Base-by-base conservation (phyloP, 441 rosid species). In the Pelargonium hybrid region DNA sequence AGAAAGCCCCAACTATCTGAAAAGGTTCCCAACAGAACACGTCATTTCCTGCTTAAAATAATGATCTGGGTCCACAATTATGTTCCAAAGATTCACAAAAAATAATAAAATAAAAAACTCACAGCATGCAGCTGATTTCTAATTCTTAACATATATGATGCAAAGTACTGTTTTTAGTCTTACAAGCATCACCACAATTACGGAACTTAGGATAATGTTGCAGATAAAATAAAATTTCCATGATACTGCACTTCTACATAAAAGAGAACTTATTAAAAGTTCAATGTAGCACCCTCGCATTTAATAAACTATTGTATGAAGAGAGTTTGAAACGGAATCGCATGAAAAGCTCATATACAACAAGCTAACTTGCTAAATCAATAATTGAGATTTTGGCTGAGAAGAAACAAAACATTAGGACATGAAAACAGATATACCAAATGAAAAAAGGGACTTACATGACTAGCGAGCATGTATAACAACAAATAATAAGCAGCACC, bases 401-500 rank as follows among this genome's bases (percentile, higher is more conserved):
- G 31, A 71, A 69, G n/a, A n/a, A 68, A 25, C 48, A 71, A 66
- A 14, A 23, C 37, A 57, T 5, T 45, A 21, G 56, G 45, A n/a
- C 47, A 54, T 13, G 41, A 0, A 57, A 52, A 66, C 59, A 59
- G 70, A 62, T 66, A 21, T 0, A 56, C n/a, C 17, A 59, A 71
- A 70, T 65, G 34, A 59, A 47, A 57, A 68, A 68, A 68, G 71
- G 74, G 70, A 81, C 96, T 90, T 81, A 92, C 99, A 84, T 94
- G 99, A 86, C 99, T 94, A 56, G 96, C 95, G 66, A 94, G 99
- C 96, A 94, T 88, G 86, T 92, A 94, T 69, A 90, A 72, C 21
- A 94, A 85, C 84, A 94, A 81, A 81, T 94, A 94, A 82, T 81
- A 92, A 39, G 89, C 97, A 74, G 99, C 99, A 82, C 99, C 99